Base-by-base conservation (phyloP, 768 basidiomycete species). In the Leccinum fibrillosum region DNA sequence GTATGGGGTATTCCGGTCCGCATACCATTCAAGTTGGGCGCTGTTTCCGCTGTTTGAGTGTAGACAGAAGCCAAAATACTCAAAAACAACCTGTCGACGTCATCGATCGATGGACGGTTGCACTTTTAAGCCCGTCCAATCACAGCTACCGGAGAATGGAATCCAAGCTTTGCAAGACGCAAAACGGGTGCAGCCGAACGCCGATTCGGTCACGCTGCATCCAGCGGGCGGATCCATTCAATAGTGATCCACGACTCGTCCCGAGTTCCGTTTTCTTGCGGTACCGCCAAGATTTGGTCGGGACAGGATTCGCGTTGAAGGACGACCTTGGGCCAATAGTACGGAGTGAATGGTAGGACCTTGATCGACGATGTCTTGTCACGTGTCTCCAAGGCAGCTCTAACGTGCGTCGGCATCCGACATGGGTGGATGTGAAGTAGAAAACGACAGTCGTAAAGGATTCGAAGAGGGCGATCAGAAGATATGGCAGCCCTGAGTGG, bases 401-500 rank as follows among this genome's bases (percentile, higher is more conserved):
- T 57, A 3, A 87, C 35, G 8, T 68, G 49, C 2, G 55, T 21
- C 2, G 86, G 84, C 21, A 85, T 76, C 44, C 64, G 73, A 34
- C 63, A 62, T 13, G 82, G 64, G 56, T 80, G 59, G 62, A 89
- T 76, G 19, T 64, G 66, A 45, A 91, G 52, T 3, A 83, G 63
- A 69, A 88, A 92, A 6, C 90, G 84, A 62, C 77, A 77, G 68
- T 92, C 89, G 66, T 82, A 90, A 28, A 90, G 72, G 12, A 85
- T 51, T 23, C 80, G 72, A 13, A 78, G 39, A 9, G 61, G 52
- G 11, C 4, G 1, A 17, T 52, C 25, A 58, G 62, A 66, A 65
- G 58, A 44, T 44, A 63, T 12, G 67, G 49, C 53, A 57, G 34
- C 53, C 34, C 28, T 32, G 5, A 74, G 65, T 30, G 12, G 60